Evolutionary conservation across 805 yeast species (phyloP).

Genomic region (Starmera amethionina): DNA sequence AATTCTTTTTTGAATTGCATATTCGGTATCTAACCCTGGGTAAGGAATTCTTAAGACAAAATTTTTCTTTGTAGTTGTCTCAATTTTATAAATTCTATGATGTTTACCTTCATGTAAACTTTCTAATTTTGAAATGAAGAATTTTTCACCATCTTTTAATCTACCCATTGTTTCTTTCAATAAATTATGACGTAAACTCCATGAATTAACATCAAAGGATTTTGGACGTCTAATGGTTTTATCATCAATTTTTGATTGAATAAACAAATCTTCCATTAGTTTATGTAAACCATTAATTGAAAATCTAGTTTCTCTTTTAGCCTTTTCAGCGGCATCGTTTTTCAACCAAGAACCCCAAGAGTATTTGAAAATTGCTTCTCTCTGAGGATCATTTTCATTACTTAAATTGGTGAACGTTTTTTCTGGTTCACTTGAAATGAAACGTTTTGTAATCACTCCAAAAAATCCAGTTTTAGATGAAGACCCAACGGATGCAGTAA

Average conservation of each 20-base stretch:
- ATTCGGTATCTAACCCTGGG: constrained; percentile 49
- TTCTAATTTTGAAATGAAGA: constrained; percentile 58
- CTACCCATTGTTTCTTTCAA: constrained; percentile 33
- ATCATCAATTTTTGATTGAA: constrained; percentile 20
- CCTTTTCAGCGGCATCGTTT: constrained; percentile 67
- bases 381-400: constrained; percentile 55
- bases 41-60: constrained; percentile 84
- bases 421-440: constrained; percentile 20
- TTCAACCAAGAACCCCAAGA: constrained; percentile 94
- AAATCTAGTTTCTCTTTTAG: constrained; percentile 69
- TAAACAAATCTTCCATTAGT: constrained; percentile 35
- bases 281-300: constrained; percentile 67
- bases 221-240: constrained; percentile 23
- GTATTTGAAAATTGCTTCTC: constrained; percentile 72
- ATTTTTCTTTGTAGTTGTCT: constrained; percentile 48
- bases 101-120: constrained; percentile 93
- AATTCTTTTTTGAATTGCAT: constrained; percentile 54
- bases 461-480: not conserved
- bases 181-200: constrained; percentile 40
- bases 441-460: constrained; percentile 12
- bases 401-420: constrained; percentile 41
- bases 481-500: not conserved
- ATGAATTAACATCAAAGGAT: constrained; percentile 28
- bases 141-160: constrained; percentile 30
- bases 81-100: constrained; percentile 74